Base-by-base conservation (phyloP, 768 basidiomycete genomes). In the Boletus reticuloceps region DNA sequence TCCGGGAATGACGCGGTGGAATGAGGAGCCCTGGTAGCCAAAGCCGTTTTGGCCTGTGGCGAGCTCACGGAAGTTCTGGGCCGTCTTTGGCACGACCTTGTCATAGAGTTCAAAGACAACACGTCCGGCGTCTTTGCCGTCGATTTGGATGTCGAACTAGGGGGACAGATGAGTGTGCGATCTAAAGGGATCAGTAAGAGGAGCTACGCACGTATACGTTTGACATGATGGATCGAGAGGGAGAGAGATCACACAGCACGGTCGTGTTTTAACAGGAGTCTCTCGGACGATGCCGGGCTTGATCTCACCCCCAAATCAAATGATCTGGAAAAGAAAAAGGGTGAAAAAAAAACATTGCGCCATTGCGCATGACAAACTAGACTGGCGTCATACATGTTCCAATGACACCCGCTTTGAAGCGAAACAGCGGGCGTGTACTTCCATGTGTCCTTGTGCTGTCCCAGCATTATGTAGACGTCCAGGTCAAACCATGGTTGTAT, bases 21-120 rank as follows among this genome's bases (percentile, higher is more conserved):
- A 94, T 0, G 38, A 22, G 20, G 76, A 77, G 14, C 83, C 86
- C 47, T 70, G 46, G 75, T 95, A 98, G 44, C 91, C 88, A 54
- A 73, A 91, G 5, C 89, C 89, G 50, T 88, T 64, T 67, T 82
- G 63, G 43, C 90, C 88, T 13, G 89, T 92, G 52, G 85, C 85
- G 46, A 97, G 82, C 72, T 92, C 90, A 50, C 95, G 88, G 81
- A 98, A 98, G 78, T 98, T 94, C 32, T 59, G 74, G 10, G 89
- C 75, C 2, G 90, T 93, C 64, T 75, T 82, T 47, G 91, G 91
- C 14, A 89, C 87, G 47, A 82, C 79, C 6, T 83, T 78, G 75
- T 95, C 92, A 71, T 77, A 94, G 27, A 98, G 84, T 77, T 86
- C 86, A 85, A 98, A 94, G 54, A 82, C 76, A 69, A 97, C 82